Conservation (phyloP, 768 basidiomycete species). For the Naganishia vishniacii region DNA sequence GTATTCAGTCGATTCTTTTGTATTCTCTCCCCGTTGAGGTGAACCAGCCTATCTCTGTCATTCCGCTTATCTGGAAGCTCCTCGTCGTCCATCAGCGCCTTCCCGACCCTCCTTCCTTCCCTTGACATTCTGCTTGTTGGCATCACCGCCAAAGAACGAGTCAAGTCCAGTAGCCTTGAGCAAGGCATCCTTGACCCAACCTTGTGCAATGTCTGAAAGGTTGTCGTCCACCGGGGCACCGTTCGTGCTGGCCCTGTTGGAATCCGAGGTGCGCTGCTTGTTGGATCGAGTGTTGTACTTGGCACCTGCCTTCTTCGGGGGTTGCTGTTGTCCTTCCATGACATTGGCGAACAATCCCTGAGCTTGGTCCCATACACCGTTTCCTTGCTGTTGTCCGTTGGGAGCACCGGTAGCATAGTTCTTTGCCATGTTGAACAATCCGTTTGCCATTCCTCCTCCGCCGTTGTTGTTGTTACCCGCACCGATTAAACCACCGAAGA, state of each 20-base stretch:
- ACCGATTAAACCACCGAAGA: constrained; percentile 15
- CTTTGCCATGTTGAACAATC: constrained; percentile 17
- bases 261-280: neutral
- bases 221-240: constrained; percentile 5
- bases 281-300: neutral
- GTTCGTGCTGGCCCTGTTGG: neutral
- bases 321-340: neutral
- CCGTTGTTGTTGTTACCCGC: constrained; percentile 7
- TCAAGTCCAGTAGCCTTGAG: constrained; percentile 20
- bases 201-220: constrained; percentile 23
- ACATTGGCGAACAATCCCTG: constrained; percentile 20
- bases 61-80: constrained; percentile 45
- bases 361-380: constrained; percentile 20
- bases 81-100: constrained; percentile 7
- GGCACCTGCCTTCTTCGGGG: neutral
- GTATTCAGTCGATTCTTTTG: too few relatives aligned
- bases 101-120: constrained; percentile 55
- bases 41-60: too few relatives aligned
- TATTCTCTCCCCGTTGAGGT: too few relatives aligned
- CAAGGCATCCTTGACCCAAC: constrained; percentile 26
- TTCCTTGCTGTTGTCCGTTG: constrained; percentile 21
- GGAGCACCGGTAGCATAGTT: constrained; percentile 6
- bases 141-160: constrained; percentile 15
- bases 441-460: constrained; percentile 20
- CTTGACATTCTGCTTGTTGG: constrained; percentile 51